These are phyloP conservation scores for Penicillium lividum DNA, from an alignment of 495 filamentous ascomycete genomes.

Conservation along the genomic window DNA sequence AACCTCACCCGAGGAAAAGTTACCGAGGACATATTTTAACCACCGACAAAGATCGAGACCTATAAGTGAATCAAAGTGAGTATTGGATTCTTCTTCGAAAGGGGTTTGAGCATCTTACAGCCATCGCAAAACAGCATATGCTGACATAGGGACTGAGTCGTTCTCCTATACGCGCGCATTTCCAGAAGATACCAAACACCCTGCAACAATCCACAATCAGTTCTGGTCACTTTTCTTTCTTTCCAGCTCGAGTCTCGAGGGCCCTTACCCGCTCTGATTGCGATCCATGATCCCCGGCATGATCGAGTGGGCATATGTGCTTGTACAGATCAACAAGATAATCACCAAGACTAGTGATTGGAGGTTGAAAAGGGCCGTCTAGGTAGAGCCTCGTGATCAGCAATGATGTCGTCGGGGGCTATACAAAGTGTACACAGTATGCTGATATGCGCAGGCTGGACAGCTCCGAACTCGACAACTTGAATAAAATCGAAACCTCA, in stretches of 20 bases:
- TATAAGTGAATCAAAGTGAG: slow-evolving; percentile 18
- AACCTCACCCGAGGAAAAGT: not conserved
- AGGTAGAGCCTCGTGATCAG: slow-evolving; percentile 17
- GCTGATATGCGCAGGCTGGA: slow-evolving; percentile 8
- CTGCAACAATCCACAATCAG: slow-evolving; percentile 41
- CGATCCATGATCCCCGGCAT: slow-evolving; percentile 91
- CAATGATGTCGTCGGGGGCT: slow-evolving; percentile 11
- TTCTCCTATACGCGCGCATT: slow-evolving; percentile 91
- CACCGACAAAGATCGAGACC: slow-evolving; percentile 49
- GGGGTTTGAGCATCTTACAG: slow-evolving; percentile 58
- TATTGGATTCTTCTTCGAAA: not conserved
- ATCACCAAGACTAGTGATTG: slow-evolving; percentile 90
- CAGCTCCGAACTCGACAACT: slow-evolving; percentile 4
- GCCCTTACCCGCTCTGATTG: slow-evolving; percentile 79
- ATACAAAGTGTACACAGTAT: slow-evolving; percentile 17
- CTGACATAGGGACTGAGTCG: slow-evolving; percentile 94
- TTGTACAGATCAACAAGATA: slow-evolving; percentile 93
- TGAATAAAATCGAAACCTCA: not conserved
- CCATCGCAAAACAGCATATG: slow-evolving; percentile 91
- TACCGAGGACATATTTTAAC: slow-evolving; percentile 16
- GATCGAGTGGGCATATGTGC: slow-evolving; percentile 85
- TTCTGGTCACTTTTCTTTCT: not conserved
- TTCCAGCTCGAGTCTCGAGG: slow-evolving; percentile 1
- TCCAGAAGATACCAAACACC: slow-evolving; percentile 92
- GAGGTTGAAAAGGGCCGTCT: slow-evolving; percentile 99